phyloP scores from a whole-genome alignment of 2,329 filamentous ascomycete genomes.

The Zasmidium citrigriseum region DNA sequence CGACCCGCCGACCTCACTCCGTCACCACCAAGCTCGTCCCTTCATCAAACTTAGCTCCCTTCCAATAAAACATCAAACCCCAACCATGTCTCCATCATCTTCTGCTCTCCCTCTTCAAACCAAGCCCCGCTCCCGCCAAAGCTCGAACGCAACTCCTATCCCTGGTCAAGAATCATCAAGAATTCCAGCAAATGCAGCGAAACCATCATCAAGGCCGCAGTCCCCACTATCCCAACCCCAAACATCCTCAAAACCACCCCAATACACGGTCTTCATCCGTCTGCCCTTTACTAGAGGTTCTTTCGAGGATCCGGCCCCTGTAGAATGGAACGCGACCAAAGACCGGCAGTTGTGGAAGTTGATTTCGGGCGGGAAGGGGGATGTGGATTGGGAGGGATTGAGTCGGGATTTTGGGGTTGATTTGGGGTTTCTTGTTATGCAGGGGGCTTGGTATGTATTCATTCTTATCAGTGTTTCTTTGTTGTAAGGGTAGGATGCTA shows the following conservation, averaged over 20 bases:
- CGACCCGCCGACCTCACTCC: not conserved
- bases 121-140: constrained; percentile 23
- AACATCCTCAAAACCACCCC: constrained; percentile 21
- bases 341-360: constrained; percentile 90
- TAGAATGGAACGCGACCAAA: constrained; percentile 84
- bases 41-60: constrained; percentile 5
- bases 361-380: constrained; percentile 67
- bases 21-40: not conserved
- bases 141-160: constrained; percentile 22
- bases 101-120: constrained; percentile 16
- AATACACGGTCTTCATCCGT: constrained; percentile 76
- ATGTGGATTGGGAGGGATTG: constrained; percentile 59
- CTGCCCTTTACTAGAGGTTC: constrained; percentile 85
- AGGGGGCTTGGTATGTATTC: constrained; percentile 69
- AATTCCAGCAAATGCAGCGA: constrained; percentile 9
- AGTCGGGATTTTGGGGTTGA: constrained; percentile 73
- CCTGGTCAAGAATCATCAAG: constrained; percentile 11
- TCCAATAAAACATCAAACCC: constrained; percentile 2
- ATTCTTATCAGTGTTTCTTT: too few relatives aligned
- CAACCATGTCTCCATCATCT: constrained; percentile 27
- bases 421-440: constrained; percentile 84
- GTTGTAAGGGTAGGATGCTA: too few relatives aligned
- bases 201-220: constrained; percentile 20
- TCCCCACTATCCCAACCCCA: constrained; percentile 10
- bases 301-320: constrained; percentile 87